These are phyloP conservation scores for Cercospora brassicicola DNA, from an alignment of 2,329 filamentous ascomycete species.

Conservation along the genomic window DNA sequence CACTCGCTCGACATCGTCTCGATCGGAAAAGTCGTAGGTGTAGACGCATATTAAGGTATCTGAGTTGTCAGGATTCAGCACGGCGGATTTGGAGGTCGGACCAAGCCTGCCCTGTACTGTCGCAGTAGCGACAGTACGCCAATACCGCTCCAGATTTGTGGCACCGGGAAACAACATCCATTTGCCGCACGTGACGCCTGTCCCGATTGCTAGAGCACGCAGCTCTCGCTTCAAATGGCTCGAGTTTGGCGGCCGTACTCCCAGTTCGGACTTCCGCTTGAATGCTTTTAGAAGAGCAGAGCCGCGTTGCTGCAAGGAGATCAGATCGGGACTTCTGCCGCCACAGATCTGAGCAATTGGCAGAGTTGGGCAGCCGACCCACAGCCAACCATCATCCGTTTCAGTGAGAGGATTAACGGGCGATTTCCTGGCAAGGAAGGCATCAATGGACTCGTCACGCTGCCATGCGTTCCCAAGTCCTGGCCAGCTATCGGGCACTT, in stretches of 20 bases:
- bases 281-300: slow-evolving; percentile 19
- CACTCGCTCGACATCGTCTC: slow-evolving; percentile 67
- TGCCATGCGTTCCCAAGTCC: slow-evolving; percentile 59
- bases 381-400: slow-evolving; percentile 65
- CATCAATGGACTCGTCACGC: slow-evolving; percentile 60
- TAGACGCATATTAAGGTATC: slow-evolving; percentile 70
- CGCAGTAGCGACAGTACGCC: slow-evolving; percentile 66
- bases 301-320: slow-evolving; percentile 56
- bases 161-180: slow-evolving; percentile 71
- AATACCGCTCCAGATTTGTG: slow-evolving; percentile 60
- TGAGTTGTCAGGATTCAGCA: slow-evolving; percentile 45
- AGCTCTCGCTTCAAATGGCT: slow-evolving; percentile 55
- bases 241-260: neutral
- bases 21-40: slow-evolving; percentile 71
- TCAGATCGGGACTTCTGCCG: slow-evolving; percentile 49
- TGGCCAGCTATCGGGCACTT: slow-evolving; percentile 30
- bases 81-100: slow-evolving; percentile 70
- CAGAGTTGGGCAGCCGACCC: slow-evolving; percentile 63
- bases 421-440: slow-evolving; percentile 68
- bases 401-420: slow-evolving; percentile 60
- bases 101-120: slow-evolving; percentile 71
- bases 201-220: slow-evolving; percentile 59
- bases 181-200: slow-evolving; percentile 66
- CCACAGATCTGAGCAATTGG: slow-evolving; percentile 34
- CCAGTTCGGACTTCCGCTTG: slow-evolving; percentile 29